Base-by-base conservation (phyloP, 352 stramenopile species). In the Globisporangium paddicum region DNA sequence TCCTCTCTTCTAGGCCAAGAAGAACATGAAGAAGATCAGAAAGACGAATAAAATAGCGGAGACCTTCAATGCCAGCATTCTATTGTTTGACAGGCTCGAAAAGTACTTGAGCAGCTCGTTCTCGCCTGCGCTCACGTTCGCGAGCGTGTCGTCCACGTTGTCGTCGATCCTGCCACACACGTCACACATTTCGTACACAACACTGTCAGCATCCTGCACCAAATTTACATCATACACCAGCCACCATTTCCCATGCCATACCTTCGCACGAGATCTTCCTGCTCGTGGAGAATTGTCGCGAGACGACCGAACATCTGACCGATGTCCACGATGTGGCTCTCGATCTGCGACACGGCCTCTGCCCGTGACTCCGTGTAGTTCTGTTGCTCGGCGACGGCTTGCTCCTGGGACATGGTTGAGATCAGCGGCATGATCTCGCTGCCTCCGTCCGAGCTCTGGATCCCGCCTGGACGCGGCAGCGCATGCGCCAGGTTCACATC, bases 1-100 rank as follows among this genome's bases (percentile, higher is more conserved):
- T 18, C 25, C 2, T 38, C 13, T 38, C 32, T 51, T 9, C 81
- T 90, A 94, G 49, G 85, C 85, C 67, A 94, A 72, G 63, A 94
- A 87, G 68, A 93, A 91, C 77, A 93, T 89, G 71, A 94, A 94
- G 71, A 94, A 91, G 68, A 94, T 74, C 62, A 94, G 70, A 51
- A 94, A 94, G 41, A 91, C 65, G 59, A 94, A 87, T 77, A 94
- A 89, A 71, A 94, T 90, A 72, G 77, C 79, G 30, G 75, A 89
- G 41, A 94, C 69, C 72, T 94, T 94, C 72, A 91, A 70, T 62
- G 82, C 83, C 67, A 94, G 70, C 69, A 90, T 72, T 77, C 80
- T 82, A 83, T 89, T 94, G 78, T 91, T 94, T 55, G 80, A 91
- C 48, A 94, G 75, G 59, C 79, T 87, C 26, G 83, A 82, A 59